Evolutionary conservation across 352 stramenopile genomes (phyloP).

Genomic region (Phytophthora rubi): DNA sequence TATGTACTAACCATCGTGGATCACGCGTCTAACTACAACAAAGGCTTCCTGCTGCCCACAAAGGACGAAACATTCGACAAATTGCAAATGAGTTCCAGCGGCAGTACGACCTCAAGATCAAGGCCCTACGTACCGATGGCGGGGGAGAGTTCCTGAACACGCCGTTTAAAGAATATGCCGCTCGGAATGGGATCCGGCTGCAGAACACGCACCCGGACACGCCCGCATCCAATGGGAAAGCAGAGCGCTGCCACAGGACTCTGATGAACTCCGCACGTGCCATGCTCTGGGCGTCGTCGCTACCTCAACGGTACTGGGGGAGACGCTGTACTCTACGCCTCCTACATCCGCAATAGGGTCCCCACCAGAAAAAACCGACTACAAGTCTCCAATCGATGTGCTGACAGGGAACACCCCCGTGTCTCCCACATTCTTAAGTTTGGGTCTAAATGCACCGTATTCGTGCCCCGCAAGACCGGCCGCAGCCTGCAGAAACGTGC

Average conservation of each 20-base stretch:
- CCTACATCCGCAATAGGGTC: no score
- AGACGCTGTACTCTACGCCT: no score
- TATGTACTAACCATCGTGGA: constrained; percentile 15
- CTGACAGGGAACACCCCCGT: no score
- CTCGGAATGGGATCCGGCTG: not conserved
- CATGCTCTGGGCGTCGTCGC: no score
- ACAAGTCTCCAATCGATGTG: no score
- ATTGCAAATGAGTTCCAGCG: constrained; percentile 12
- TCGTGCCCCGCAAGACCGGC: no score
- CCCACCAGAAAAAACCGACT: no score
- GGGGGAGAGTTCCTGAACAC: not conserved
- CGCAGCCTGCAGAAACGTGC: no score
- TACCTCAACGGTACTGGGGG: no score
- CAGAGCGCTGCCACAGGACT: not conserved
- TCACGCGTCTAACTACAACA: constrained; percentile 24
- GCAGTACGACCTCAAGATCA: constrained; percentile 10
- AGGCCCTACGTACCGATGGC: not conserved
- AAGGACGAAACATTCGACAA: constrained; percentile 16
- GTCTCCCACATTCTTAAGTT: no score
- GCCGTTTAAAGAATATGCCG: not conserved
- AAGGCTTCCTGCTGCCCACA: constrained; percentile 10
- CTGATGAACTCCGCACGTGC: not conserved
- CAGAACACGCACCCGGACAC: not conserved
- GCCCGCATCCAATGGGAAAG: not conserved
- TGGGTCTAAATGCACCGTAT: no score